Percentiles rank a stretch among this genome's conserved stretches.
Evolutionary conservation across 495 filamentous ascomycete species (phyloP).

Genomic region (Aspergillus panamensis): DNA sequence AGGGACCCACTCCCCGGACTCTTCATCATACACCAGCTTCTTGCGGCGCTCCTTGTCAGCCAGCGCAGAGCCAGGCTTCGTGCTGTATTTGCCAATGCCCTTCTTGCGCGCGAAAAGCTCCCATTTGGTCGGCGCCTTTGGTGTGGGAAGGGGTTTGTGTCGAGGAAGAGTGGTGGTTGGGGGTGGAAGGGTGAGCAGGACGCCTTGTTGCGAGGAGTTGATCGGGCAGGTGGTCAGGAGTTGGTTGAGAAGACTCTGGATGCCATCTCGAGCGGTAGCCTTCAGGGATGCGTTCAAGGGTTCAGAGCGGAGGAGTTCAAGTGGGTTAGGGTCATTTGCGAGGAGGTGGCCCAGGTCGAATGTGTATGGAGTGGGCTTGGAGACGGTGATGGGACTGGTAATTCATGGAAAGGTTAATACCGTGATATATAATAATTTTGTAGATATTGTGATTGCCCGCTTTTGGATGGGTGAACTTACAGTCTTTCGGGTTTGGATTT

Average conservation of each 20-base stretch:
- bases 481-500: constrained; percentile 42
- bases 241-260: constrained; percentile 84
- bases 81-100: constrained; percentile 65
- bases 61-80: constrained; percentile 38
- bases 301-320: constrained; percentile 45
- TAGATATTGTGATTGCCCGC: background rate
- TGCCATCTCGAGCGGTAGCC: constrained; percentile 73
- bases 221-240: constrained; percentile 84
- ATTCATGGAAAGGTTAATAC: constrained; percentile 9
- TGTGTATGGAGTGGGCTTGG: constrained; percentile 82
- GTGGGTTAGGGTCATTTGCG: constrained; percentile 76
- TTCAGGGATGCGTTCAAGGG: constrained; percentile 52
- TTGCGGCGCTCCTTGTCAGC: constrained; percentile 63
- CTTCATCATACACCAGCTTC: constrained; percentile 82
- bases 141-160: constrained; percentile 80
- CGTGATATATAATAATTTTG: background rate
- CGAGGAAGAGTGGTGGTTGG: constrained; percentile 69
- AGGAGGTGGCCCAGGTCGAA: constrained; percentile 89
- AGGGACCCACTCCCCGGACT: constrained; percentile 79
- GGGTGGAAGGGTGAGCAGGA: constrained; percentile 71
- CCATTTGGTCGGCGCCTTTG: constrained; percentile 87
- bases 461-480: constrained; percentile 26
- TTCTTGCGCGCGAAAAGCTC: constrained; percentile 92
- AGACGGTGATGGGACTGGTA: constrained; percentile 58
- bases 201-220: constrained; percentile 56